phyloP scores from a whole-genome alignment of 2,329 filamentous ascomycete genomes.

The Cladorrhinum sp. region DNA sequence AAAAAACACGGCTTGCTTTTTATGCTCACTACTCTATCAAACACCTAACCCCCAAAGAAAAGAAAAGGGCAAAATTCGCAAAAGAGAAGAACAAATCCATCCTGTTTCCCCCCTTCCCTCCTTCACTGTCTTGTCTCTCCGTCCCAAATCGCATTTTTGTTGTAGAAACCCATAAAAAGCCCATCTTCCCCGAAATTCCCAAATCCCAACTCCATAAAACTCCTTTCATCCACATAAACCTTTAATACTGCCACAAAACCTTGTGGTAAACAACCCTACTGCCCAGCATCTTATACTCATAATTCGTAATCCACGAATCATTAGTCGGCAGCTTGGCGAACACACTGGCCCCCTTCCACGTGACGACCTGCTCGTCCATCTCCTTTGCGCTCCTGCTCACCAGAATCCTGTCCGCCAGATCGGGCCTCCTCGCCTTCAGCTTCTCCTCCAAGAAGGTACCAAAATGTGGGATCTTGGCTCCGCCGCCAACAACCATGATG shows the following conservation, averaged over 20 bases:
- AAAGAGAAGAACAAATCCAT: too few relatives aligned
- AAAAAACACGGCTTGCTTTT: too few relatives aligned
- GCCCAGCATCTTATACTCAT: conserved; percentile 86
- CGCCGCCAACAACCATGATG: conserved; percentile 88
- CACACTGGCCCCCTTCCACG: conserved; percentile 96
- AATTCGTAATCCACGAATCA: conserved; percentile 87
- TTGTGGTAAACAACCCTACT: conserved; percentile 81
- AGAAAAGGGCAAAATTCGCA: too few relatives aligned
- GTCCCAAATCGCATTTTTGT: background rate
- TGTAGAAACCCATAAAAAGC: too few relatives aligned
- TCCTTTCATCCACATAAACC: background rate
- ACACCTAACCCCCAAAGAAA: too few relatives aligned
- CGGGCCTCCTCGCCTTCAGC: conserved; percentile 64
- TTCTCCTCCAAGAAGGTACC: conserved; percentile 79
- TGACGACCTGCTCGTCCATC: conserved; percentile 94
- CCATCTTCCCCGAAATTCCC: background rate
- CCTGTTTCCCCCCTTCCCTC: too few relatives aligned
- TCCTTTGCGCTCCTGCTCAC: conserved; percentile 76
- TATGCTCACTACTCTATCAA: too few relatives aligned
- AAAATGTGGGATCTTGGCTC: conserved; percentile 76
- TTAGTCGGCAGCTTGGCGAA: conserved; percentile 91
- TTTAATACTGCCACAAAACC: conserved; percentile 57
- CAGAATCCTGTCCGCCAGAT: conserved; percentile 58
- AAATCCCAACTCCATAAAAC: background rate
- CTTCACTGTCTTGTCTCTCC: too few relatives aligned